Evolutionary conservation across 176 grass and related monocot genomes (phyloP).

Genomic region (Avena sativa): DNA sequence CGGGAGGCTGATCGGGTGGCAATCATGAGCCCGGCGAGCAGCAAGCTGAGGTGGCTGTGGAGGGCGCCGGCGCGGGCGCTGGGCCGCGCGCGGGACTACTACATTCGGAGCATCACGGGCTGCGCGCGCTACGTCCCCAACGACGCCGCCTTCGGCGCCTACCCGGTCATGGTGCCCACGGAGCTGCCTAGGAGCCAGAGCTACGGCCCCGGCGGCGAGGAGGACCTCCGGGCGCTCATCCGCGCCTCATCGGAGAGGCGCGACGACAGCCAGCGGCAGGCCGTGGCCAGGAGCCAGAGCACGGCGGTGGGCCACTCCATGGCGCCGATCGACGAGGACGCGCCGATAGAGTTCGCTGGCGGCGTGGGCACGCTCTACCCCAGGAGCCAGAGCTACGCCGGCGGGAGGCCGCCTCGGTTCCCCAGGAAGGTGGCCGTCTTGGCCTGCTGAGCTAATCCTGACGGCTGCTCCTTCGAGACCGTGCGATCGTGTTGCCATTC

Average conservation of each 20-base stretch:
- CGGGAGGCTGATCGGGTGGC: neutral
- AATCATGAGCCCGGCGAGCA: conserved; percentile 30
- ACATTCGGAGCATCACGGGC: conserved; percentile 47
- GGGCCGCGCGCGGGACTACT: conserved; percentile 48
- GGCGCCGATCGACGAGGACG: conserved; percentile 61
- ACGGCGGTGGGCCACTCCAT: conserved; percentile 44
- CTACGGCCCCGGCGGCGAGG: conserved; percentile 22
- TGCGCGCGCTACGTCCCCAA: conserved; percentile 52
- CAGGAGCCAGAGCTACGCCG: conserved; percentile 54
- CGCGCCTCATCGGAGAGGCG: conserved; percentile 50
- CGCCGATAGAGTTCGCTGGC: conserved; percentile 49
- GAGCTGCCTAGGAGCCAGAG: conserved; percentile 36
- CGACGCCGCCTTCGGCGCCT: conserved; percentile 56
- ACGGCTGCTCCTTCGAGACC: neutral
- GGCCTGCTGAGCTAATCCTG: conserved; percentile 31
- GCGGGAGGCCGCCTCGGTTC: conserved; percentile 25
- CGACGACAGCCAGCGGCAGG: conserved; percentile 6
- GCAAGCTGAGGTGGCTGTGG: conserved; percentile 56
- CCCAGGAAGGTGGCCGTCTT: conserved; percentile 22
- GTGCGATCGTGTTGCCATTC: neutral
- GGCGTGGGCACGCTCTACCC: conserved; percentile 7
- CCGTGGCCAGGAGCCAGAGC: conserved; percentile 56
- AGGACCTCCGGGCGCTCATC: conserved; percentile 54
- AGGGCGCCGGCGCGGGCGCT: conserved; percentile 54
- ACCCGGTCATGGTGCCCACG: conserved; percentile 52